A percentile compares a stretch with the other conserved stretches of the same genome.
Evolutionary conservation across 2,329 filamentous ascomycete genomes (phyloP).

Genomic region (Sclerotinia glacialis): DNA sequence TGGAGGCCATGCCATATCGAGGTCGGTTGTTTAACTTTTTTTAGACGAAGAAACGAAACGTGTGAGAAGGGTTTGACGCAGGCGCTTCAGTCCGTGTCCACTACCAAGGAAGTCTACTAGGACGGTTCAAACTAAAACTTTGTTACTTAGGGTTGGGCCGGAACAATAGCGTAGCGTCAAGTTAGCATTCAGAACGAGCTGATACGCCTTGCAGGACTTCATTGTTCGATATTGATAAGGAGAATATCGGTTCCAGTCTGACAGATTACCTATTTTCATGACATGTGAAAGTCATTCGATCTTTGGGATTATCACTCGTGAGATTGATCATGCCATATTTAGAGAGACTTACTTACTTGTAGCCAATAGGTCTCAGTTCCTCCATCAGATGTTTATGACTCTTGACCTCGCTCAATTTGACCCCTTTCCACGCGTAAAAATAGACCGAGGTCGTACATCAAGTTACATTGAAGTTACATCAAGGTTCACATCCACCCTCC

Average conservation of each 20-base stretch:
- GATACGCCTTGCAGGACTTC: neutral
- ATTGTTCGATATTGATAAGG: neutral
- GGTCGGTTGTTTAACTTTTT: neutral
- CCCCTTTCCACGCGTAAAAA: slow-evolving; percentile 6
- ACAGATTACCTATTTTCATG: neutral
- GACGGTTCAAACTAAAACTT: neutral
- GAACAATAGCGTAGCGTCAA: neutral
- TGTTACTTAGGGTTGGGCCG: slow-evolving; percentile 3
- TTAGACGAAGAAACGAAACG: neutral
- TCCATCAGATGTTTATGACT: neutral
- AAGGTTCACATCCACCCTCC: slow-evolving; percentile 18
- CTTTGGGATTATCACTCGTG: neutral
- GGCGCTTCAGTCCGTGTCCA: neutral
- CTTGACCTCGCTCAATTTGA: neutral
- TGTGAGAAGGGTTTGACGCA: slow-evolving; percentile 15
- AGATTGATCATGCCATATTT: slow-evolving; percentile 1
- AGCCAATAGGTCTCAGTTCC: neutral
- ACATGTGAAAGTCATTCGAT: slow-evolving; percentile 7
- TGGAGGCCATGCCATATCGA: neutral
- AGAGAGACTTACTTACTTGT: neutral
- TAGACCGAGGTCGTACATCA: neutral
- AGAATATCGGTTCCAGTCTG: neutral
- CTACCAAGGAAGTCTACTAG: neutral
- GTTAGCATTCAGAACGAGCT: neutral
- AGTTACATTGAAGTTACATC: slow-evolving; percentile 12